Evolutionary conservation across 345 rosid species (phyloP).

Genomic region (Eucalyptus sideroxylon): DNA sequence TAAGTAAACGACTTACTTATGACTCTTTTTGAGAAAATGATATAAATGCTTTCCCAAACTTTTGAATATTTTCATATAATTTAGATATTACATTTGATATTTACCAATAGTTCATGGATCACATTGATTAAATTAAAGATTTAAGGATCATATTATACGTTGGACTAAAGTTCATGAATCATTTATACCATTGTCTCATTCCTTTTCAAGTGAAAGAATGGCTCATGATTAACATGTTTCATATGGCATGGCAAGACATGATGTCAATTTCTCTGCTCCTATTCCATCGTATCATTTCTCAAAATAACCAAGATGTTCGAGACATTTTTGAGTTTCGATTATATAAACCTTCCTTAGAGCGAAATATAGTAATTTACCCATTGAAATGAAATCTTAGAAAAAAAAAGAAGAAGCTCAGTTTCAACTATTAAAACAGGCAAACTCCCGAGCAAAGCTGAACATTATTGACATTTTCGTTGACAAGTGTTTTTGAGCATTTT

Average conservation of each 20-base stretch:
- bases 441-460: not conserved
- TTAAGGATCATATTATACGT: not conserved
- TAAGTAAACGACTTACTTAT: not conserved
- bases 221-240: not conserved
- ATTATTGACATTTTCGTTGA: not conserved
- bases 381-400: not conserved
- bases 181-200: not conserved
- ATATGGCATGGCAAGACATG: not conserved
- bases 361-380: not conserved
- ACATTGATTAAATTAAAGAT: not conserved
- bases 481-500: not conserved
- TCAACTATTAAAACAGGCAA: not conserved
- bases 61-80: not conserved
- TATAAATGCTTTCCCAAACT: fast-evolving
- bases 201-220: not conserved
- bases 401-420: not conserved
- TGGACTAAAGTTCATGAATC: fast-evolving
- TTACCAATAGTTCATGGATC: fast-evolving
- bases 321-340: not conserved
- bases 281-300: not conserved
- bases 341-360: not conserved
- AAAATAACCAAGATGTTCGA: not conserved
- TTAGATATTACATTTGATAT: not conserved
- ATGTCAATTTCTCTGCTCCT: not conserved
- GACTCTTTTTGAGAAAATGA: not conserved